Base-by-base conservation (phyloP, 192 early-diverging fungal genomes). In the Gamsiella multidivaricata region DNA sequence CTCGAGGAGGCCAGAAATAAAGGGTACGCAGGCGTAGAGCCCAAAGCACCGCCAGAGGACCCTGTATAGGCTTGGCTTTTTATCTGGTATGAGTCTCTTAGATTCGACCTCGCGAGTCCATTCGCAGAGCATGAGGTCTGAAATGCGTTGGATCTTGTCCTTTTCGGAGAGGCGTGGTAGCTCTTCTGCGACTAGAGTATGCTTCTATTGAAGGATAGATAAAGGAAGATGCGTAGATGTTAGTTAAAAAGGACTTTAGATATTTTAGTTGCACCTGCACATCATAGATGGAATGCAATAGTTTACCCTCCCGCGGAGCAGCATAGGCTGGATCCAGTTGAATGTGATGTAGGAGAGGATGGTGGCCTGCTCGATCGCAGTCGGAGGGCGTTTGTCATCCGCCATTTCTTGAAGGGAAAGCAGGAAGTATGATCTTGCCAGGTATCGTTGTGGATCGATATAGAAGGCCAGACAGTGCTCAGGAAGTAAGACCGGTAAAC, bases 261-360 rank as follows among this genome's bases (percentile, higher is more conserved):
- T 62, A n/a, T 23, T 47, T 31, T 4, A 36, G 47, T 22, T 11
- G 23, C 8, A 2, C 10, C 51, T 7, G 18, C 5, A 53, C 12
- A 5, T 5, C 5, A 9, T 9, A 5, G 26, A 53, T 53, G 23
- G 5, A n/a, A n/a, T n/a, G n/a, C 28, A 56, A 29, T 3, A 3
- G 26, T 60, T 63, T 69, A 78, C 74, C 74, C 74, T 69, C 63
- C 74, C 74, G 28, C 50, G 49, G 49, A 78, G 68, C 29, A 78
- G 46, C 47, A 78, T 37, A 6, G 65, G 65, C 41, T 78, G 74
- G 25, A 78, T 78, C 74, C 74, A 78, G 65, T 58, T 68, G 66
- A 78, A 78, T 57, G 74, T 69, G 23, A 78, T 69, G 60, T 64
- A 78, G n/a, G 74, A 78, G 28, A 78, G 32, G 20, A 17, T 22